Evolutionary conservation across 1,284 basidiomycete genomes (phyloP), one percentile per base, ranked within the genome.

Genomic region (Tausonia pullulans): DNA sequence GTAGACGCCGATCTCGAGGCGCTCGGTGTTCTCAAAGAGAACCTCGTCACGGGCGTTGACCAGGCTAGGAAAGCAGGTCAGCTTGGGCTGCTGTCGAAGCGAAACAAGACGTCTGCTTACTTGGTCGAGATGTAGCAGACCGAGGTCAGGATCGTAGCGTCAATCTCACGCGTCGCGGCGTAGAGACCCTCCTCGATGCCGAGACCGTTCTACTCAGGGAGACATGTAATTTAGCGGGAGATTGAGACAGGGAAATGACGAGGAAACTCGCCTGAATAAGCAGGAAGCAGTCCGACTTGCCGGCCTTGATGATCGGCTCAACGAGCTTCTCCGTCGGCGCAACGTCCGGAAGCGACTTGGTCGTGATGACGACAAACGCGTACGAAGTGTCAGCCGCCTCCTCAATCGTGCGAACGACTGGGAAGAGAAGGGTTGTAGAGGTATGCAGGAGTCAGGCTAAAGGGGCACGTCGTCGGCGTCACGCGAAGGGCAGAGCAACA

Each of bases 261-360:
- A 45, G 8, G 39, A 46, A 7, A 59, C 72, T 49, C 52, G 73
- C 73, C 76, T 89, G 87, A 55, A 90, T 74, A 13, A 90, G 72
- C 2, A 87, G 82, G 69, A 86, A 87, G 1, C 81, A 81, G 0
- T 80, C 78, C 3, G 76, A 71, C 70, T 85, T 85, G 1, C 79
- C 76, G 1, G 77, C 67, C 0, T 79, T 77, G 41, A 90, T 76
- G 1, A 86, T 76, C 0, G 86, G 83, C 27, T 78, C 75, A 14
- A 90, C 79, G 11, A 89, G 75, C 11, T 76, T 72, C 0, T 84
- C 76, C 4, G 84, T 87, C 11, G 79, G 80, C 2, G 76, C 71
- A 16, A 87, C 72, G 69, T 90, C 88, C 0, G 88, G 88, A 3
- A 90, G 75, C 4, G 83, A 83, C 72, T 90, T 90, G 2, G 86